phyloP scores from a whole-genome alignment of 2,329 filamentous ascomycete species.

The Fusarium sp. region DNA sequence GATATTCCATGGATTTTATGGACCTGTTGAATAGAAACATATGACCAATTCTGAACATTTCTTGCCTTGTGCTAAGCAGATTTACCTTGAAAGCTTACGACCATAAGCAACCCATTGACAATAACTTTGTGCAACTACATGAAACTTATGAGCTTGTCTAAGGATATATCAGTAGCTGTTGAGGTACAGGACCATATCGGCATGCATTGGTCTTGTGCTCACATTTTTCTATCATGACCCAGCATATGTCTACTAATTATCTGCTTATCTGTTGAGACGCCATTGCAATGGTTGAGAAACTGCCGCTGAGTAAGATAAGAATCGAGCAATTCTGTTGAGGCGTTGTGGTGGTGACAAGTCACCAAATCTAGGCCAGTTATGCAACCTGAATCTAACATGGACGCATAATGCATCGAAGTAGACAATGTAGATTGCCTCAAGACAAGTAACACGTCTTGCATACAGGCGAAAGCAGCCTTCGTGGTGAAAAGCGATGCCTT shows the following conservation, averaged over 20 bases:
- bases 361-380: not conserved
- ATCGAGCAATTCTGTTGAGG: conserved; percentile 11
- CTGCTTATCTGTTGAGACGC: conserved; percentile 1
- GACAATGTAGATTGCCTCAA: not conserved
- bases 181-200: not conserved
- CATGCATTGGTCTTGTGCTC: not conserved
- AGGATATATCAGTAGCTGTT: not conserved
- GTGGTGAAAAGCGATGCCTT: not conserved
- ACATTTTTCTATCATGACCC: not conserved
- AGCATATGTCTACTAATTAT: not conserved
- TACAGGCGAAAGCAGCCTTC: not conserved
- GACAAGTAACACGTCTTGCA: not conserved
- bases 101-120: not conserved
- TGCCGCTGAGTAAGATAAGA: not conserved
- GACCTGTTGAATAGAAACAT: not conserved
- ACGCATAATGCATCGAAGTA: not conserved
- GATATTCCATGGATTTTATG: not conserved
- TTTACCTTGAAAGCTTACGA: too few relatives aligned
- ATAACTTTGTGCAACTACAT: not conserved
- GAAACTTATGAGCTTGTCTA: not conserved
- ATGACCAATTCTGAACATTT: not conserved
- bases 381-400: not conserved
- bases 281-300: not conserved
- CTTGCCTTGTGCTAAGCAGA: too few relatives aligned
- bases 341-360: not conserved